Base-by-base conservation (phyloP, 345 rosid genomes). In the Anacardium occidentale region DNA sequence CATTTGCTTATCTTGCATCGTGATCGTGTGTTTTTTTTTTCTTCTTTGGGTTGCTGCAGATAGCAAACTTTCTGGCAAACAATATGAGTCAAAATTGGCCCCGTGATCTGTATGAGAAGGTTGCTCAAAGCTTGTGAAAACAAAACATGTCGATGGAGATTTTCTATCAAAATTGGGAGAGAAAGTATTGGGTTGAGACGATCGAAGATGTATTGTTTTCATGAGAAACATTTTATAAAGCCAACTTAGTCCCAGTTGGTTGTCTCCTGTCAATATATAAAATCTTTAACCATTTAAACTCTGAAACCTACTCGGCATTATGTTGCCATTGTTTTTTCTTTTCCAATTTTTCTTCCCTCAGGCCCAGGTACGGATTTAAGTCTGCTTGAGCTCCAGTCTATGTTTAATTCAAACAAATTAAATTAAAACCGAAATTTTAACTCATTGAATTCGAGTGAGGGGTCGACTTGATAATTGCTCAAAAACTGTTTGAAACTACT, bases 11-110 rank as follows among this genome's bases (percentile, higher is more conserved):
- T 70, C 20, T 17, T 60, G 52, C 64, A 29, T 40, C 26, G 37
- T 52, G 32, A 51, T 37, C 10, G 24, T 18, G 61, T 29, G 3
- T 5, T 14, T 72, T 74, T 59, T 62, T 48, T 1, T 53, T 29
- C 3, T 29, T 29, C 3, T 29, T 29, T 29, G 32, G 42, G 8
- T 7, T 8, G 42, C 63, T 81, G 84, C 93, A 94, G 98, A 89
- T 92, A 74, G 88, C 96, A 25, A 88, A 84, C 69, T 89, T 94
- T 77, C 88, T 94, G 54, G 98, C 98, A 26, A 90, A 85, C 80
- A 94, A 94, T 79, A 83, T 83, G 70, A 89, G 81, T 77, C 76
- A 83, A 81, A 92, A 90, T 76, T 94, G 98, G 96, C 98, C 98
- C 44, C 94, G 87, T 14, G 98, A 92, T 69, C 75, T 94, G 75